A percentile compares a stretch with the other conserved stretches of the same genome.
phyloP scores from a whole-genome alignment of 2,329 filamentous ascomycete species.

The Xylariaceae sp. region DNA sequence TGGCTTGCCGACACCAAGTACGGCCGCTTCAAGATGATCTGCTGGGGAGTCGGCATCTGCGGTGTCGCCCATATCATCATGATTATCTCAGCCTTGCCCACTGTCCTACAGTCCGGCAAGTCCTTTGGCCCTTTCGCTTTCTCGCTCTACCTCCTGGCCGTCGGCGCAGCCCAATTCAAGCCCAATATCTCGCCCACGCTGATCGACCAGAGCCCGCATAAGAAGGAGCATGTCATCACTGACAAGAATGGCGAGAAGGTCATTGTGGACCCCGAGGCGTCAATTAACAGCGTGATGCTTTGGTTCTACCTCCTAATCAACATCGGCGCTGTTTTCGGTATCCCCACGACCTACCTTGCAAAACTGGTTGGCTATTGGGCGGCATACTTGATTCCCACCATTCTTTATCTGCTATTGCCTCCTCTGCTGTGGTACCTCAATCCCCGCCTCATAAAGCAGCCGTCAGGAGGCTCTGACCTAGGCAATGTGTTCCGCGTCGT shows the following conservation, averaged over 20 bases:
- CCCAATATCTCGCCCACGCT: slow-evolving; percentile 67
- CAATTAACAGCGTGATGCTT: slow-evolving; percentile 63
- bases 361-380: slow-evolving; percentile 50
- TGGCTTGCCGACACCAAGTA: slow-evolving; percentile 43
- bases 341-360: slow-evolving; percentile 50
- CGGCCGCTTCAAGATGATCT: slow-evolving; percentile 37
- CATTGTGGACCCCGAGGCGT: slow-evolving; percentile 64
- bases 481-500: slow-evolving; percentile 38
- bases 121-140: slow-evolving; percentile 58
- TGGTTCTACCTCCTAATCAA: slow-evolving; percentile 59
- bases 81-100: slow-evolving; percentile 32
- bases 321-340: slow-evolving; percentile 48
- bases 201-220: slow-evolving; percentile 63
- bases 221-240: slow-evolving; percentile 51
- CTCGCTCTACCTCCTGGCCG: slow-evolving; percentile 49
- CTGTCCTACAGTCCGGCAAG: slow-evolving; percentile 43
- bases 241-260: slow-evolving; percentile 58
- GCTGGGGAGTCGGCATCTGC: slow-evolving; percentile 31
- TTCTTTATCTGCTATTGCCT: slow-evolving; percentile 60
- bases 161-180: slow-evolving; percentile 70
- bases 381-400: slow-evolving; percentile 41
- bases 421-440: slow-evolving; percentile 56
- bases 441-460: slow-evolving; percentile 54
- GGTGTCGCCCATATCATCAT: slow-evolving; percentile 37
- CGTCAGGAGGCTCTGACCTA: slow-evolving; percentile 66